These are phyloP conservation scores for Termitomyces sp. DNA, from an alignment of 768 basidiomycete genomes.

Conservation along the genomic window DNA sequence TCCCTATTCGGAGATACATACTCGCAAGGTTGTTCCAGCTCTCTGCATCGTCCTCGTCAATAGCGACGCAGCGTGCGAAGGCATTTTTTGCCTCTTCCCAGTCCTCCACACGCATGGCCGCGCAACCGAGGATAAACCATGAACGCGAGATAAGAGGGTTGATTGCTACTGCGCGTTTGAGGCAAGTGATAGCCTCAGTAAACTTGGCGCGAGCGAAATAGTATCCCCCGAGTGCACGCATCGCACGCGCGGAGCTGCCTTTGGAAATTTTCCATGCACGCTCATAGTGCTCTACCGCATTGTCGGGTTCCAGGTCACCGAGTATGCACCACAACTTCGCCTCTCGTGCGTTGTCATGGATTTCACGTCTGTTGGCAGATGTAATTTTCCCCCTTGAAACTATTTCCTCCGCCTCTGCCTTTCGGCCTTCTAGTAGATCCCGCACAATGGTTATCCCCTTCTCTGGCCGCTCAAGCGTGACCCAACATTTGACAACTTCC, in stretches of 20 bases:
- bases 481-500: conserved; percentile 88
- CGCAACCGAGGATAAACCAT: conserved; percentile 98
- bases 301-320: conserved; percentile 82
- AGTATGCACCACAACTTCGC: conserved; percentile 95
- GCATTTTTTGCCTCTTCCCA: conserved; percentile 85
- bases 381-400: conserved; percentile 56
- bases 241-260: conserved; percentile 82
- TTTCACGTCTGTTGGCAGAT: conserved; percentile 37
- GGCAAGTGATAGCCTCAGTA: conserved; percentile 56
- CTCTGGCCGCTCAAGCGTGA: conserved; percentile 74
- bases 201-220: conserved; percentile 72
- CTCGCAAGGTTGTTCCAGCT: conserved; percentile 98
- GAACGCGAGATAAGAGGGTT: conserved; percentile 85
- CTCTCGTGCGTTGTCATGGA: conserved; percentile 66
- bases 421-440: conserved; percentile 81
- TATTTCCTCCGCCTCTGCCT: conserved; percentile 79
- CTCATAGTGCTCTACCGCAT: conserved; percentile 72
- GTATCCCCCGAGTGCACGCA: conserved; percentile 87
- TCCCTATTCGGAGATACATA: conserved; percentile 84
- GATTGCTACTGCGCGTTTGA: conserved; percentile 78
- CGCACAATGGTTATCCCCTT: conserved; percentile 79
- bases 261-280: conserved; percentile 83
- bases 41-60: conserved; percentile 96
- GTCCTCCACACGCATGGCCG: conserved; percentile 74
- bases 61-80: conserved; percentile 81